Conservation (phyloP, 371 early-diverging fungal genomes). For the Mortierella sp. region DNA sequence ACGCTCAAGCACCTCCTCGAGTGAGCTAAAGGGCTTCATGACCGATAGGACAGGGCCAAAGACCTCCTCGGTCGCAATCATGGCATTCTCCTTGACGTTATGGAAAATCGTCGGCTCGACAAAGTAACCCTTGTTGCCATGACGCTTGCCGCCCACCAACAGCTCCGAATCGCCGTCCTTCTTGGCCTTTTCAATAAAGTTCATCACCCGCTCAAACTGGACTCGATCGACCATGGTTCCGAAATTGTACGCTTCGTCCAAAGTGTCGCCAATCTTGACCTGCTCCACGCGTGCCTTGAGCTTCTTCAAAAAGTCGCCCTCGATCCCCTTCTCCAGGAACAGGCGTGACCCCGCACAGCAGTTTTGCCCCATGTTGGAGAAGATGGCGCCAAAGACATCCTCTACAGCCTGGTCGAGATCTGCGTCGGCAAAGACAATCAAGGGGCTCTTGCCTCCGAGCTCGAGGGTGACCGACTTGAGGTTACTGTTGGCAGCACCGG, state of each 20-base stretch:
- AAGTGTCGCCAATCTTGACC: constrained; percentile 74
- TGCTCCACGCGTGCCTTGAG: constrained; percentile 72
- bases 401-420: constrained; percentile 85
- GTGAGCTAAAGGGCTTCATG: constrained; percentile 75
- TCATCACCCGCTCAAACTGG: constrained; percentile 83
- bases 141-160: constrained; percentile 78
- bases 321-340: constrained; percentile 85
- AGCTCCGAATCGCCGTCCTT: constrained; percentile 58
- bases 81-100: constrained; percentile 74
- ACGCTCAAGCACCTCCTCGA: constrained; percentile 82
- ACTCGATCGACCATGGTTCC: constrained; percentile 83
- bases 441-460: constrained; percentile 93
- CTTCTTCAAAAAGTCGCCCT: constrained; percentile 75
- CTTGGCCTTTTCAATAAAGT: constrained; percentile 63
- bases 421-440: constrained; percentile 89
- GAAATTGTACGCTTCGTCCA: constrained; percentile 69
- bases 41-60: constrained; percentile 94
- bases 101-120: constrained; percentile 85
- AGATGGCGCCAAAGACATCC: constrained; percentile 78
- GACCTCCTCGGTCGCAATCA: constrained; percentile 87
- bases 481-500: constrained; percentile 73
- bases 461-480: constrained; percentile 87
- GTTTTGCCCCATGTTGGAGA: constrained; percentile 88
- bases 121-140: constrained; percentile 80
- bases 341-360: constrained; percentile 92